Evolutionary conservation across 179 eudicot species (phyloP), one percentile per base, ranked within the genome.

Genomic region (Carnegiea gigantea): DNA sequence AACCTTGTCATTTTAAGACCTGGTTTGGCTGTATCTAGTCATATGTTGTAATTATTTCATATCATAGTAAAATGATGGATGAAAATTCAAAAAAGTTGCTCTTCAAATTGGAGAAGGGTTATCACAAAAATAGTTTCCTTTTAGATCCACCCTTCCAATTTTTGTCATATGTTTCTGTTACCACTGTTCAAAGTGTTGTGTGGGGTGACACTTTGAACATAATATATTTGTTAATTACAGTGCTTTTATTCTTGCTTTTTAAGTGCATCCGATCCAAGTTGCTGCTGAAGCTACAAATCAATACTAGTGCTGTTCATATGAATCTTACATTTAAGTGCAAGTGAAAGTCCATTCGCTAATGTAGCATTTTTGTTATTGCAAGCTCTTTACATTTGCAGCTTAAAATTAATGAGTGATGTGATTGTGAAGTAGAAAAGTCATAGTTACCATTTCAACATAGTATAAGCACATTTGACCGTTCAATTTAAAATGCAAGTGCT

Each of bases 1-100:
- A 11, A 14, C 18, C 28, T 70, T 8, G 10, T 36, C 43, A 26
- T 70, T 11, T 36, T 1, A 70, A 40, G 43, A 38, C 40, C 43
- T 11, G 21, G 49, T n/a, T 70, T 72, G 51, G 23, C 6, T 38
- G 53, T 72, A 72, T 40, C 48, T 72, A 72, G 53, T 72, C 11
- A 72, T 72, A 21, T 14, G 8, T 73, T 73, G 57, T 73, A 73
- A 20, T n/a, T 73, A 14, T 73, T 46, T 46, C 20, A 73, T 57
- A 43, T 48, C 6, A 46, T 23, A 72, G 26, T 21, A n/a, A 73
- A 71, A 18, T 36, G 44, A 71, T 71, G 49, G 75, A 44, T 6
- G 9, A n/a, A 67, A 67, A 40, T 44, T 46, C 33, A 23, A 44
- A 18, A 38, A 1, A 44, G 54, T 73, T 44, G 76, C 49, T 73